Evolutionary conservation across 1,284 basidiomycete species (phyloP), one percentile per base, ranked within the genome.

Genomic region (Boletus sp.): DNA sequence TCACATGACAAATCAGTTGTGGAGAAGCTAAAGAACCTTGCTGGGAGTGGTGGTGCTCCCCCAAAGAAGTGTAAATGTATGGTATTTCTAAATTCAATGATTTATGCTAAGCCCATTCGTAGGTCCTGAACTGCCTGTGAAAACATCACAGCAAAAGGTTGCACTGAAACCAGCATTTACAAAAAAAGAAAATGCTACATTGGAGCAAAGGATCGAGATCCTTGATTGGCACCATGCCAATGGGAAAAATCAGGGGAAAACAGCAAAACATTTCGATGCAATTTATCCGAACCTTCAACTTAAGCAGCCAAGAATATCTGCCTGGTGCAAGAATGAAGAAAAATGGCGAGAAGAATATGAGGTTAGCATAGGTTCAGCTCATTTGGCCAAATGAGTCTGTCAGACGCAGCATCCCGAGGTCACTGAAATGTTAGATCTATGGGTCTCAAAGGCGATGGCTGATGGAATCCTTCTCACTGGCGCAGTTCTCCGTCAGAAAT

Each of bases 361-460:
- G 2, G 0, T 0, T 0, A 44, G 16, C 7, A 20, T 0, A 8
- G 25, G 1, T 1, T 10, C 2, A 1, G 0, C 20, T 0, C 19
- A 10, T 5, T 42, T 9, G 2, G 6, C 2, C 4, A 58, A 58
- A 12, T 0, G 2, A 2, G 1, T 52, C 0, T 1, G 8, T 33
- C 48, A 59, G 10, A 60, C 38, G 0, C 16, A 37, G 1, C 48
- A 59, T 41, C 40, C 45, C 0, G 34, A 58, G 0, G 39, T 58
- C 0, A 56, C n/a, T 0, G 45, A 57, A 1, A 58, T 59, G 55
- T 2, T 57, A 2, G 49, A 59, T 3, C 34, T 59, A 0, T 59
- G 57, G 47, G 27, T 59, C 0, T 42, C 20, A 4, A 56, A 57
- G 16, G 54, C n/a, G 2, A 50, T 51, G 44, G 47, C 22, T 0